phyloP scores from a whole-genome alignment of 371 early-diverging fungal genomes.

The Mortierella sp. region DNA sequence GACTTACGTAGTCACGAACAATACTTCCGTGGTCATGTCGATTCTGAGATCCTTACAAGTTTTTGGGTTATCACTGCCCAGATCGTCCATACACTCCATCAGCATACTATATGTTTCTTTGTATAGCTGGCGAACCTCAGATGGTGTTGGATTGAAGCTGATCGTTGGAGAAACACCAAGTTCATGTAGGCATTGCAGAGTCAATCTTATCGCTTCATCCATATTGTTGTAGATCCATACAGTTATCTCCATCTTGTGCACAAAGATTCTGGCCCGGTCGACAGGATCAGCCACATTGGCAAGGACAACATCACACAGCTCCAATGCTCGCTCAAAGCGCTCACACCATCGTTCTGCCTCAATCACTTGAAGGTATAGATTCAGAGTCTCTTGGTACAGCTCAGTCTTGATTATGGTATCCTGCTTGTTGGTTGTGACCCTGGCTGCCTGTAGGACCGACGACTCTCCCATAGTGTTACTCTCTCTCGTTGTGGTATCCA shows the following conservation, averaged over 20 bases:
- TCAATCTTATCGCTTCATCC: conserved; percentile 16
- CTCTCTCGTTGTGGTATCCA: not conserved
- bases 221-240: conserved; percentile 41
- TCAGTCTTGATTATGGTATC: not conserved
- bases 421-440: not conserved
- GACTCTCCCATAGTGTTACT: conserved; percentile 7
- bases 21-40: conserved; percentile 45
- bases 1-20: conserved; percentile 21
- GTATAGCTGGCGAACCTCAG: conserved; percentile 24
- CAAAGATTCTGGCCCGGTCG: conserved; percentile 38
- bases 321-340: conserved; percentile 43
- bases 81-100: conserved; percentile 19
- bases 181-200: conserved; percentile 39
- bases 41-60: conserved; percentile 31
- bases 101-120: conserved; percentile 28
- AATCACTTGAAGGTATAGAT: conserved; percentile 45
- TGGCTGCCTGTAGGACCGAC: not conserved
- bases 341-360: conserved; percentile 51
- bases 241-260: conserved; percentile 51
- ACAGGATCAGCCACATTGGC: conserved; percentile 35
- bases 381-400: conserved; percentile 37
- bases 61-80: conserved; percentile 19
- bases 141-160: conserved; percentile 21
- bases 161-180: conserved; percentile 24
- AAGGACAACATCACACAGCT: conserved; percentile 31